phyloP scores from a whole-genome alignment of 116 monocot species.

The Dioscorea cayenensis region DNA sequence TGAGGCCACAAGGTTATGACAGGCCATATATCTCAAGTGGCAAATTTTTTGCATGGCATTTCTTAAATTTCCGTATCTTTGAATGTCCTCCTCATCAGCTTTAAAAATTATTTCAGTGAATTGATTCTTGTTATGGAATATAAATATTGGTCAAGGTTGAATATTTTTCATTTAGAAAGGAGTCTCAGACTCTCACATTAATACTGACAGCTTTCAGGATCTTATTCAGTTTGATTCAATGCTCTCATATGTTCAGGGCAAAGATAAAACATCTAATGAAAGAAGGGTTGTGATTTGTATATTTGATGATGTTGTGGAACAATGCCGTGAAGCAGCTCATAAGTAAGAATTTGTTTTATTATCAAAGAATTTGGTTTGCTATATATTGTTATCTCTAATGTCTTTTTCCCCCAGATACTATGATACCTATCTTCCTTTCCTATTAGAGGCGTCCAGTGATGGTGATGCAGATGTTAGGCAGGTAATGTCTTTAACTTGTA shows the following conservation, averaged over 20 bases:
- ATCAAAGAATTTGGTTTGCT: background rate
- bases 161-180: too few relatives aligned
- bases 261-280: slow-evolving; percentile 89
- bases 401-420: slow-evolving; percentile 49
- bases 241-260: slow-evolving; percentile 39
- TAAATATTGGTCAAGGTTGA: too few relatives aligned
- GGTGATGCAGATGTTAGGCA: slow-evolving; percentile 84
- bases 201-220: background rate
- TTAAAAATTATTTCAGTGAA: too few relatives aligned
- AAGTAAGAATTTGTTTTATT: slow-evolving; percentile 38
- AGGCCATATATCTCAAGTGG: too few relatives aligned
- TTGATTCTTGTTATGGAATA: too few relatives aligned
- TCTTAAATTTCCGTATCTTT: too few relatives aligned
- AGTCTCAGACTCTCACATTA: background rate
- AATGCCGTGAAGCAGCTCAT: slow-evolving; percentile 81
- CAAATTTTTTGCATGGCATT: too few relatives aligned
- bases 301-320: slow-evolving; percentile 97
- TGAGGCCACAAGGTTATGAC: background rate
- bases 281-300: slow-evolving; percentile 93
- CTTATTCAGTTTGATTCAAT: background rate
- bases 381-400: background rate
- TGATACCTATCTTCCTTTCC: slow-evolving; percentile 77
- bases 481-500: slow-evolving; percentile 28
- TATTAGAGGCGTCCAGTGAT: slow-evolving; percentile 91
- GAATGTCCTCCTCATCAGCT: too few relatives aligned